These are phyloP conservation scores for Crepidotus variabilis DNA, from an alignment of 768 basidiomycete species.

Conservation along the genomic window DNA sequence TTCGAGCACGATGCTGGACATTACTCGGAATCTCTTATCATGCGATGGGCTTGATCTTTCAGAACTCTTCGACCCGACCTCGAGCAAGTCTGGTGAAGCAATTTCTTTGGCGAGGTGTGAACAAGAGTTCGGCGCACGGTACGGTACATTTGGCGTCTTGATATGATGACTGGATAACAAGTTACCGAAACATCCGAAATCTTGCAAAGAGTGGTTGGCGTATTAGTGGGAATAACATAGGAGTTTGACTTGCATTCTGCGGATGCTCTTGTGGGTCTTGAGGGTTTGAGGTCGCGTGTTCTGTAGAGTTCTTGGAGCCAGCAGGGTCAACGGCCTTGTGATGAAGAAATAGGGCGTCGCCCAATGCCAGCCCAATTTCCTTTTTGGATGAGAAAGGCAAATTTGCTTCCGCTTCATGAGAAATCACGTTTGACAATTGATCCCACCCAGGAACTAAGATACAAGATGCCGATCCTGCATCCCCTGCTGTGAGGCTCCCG, in stretches of 20 bases:
- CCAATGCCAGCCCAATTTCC: constrained; percentile 6
- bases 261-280: neutral
- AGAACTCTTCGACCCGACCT: neutral
- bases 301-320: neutral
- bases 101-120: neutral
- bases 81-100: neutral
- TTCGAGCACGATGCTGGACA: neutral
- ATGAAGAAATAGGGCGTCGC: neutral
- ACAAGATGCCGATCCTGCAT: neutral
- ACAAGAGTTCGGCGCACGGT: neutral
- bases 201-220: neutral
- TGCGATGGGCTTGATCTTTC: neutral
- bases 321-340: constrained; percentile 5
- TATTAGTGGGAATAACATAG: neutral
- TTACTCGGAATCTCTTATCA: neutral
- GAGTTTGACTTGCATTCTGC: neutral
- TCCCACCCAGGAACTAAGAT: neutral
- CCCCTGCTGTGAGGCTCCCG: neutral
- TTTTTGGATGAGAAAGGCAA: constrained; percentile 10
- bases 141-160: neutral
- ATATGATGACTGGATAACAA: neutral
- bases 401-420: constrained; percentile 16
- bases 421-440: constrained; percentile 1
- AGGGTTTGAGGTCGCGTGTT: neutral
- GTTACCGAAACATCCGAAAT: neutral